A percentile compares a stretch with the other conserved stretches of the same genome.
These are phyloP conservation scores for Carex littledalei DNA, from an alignment of 176 grass and related monocot species.

Conservation along the genomic window DNA sequence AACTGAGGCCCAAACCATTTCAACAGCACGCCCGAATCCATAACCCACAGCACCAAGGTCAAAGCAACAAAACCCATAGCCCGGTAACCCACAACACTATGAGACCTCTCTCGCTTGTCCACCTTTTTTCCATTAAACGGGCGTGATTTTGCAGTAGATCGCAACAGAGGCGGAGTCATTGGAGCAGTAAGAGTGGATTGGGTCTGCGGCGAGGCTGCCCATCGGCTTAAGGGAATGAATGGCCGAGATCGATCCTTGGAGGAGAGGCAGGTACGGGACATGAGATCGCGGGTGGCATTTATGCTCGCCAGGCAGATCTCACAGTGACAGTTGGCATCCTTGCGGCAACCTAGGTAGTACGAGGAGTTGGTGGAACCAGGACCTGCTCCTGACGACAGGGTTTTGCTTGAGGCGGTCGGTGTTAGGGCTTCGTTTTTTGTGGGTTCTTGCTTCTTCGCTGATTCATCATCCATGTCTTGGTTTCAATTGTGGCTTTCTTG, in stretches of 20 bases:
- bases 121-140: neutral
- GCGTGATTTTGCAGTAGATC: conserved; percentile 42
- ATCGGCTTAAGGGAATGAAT: neutral
- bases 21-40: conserved; percentile 48
- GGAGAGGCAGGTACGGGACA: conserved; percentile 39
- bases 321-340: conserved; percentile 86
- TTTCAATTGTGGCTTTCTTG: neutral
- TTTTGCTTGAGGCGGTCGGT: neutral
- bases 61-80: conserved; percentile 22
- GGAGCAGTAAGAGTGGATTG: conserved; percentile 16
- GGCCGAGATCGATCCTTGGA: conserved; percentile 30
- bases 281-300: conserved; percentile 72
- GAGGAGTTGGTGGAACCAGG: conserved; percentile 34
- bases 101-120: neutral
- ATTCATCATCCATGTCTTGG: conserved; percentile 39
- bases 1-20: conserved; percentile 46
- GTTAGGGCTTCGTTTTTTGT: neutral
- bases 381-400: conserved; percentile 19
- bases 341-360: conserved; percentile 64
- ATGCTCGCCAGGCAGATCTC: conserved; percentile 91
- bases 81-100: conserved; percentile 22
- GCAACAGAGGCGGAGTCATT: conserved; percentile 36
- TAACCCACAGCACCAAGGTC: conserved; percentile 36
- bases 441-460: conserved; percentile 6
- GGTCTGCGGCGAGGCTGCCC: conserved; percentile 16